phyloP scores from a whole-genome alignment of 208 protist genomes.

The Trypanosoma caninum region DNA sequence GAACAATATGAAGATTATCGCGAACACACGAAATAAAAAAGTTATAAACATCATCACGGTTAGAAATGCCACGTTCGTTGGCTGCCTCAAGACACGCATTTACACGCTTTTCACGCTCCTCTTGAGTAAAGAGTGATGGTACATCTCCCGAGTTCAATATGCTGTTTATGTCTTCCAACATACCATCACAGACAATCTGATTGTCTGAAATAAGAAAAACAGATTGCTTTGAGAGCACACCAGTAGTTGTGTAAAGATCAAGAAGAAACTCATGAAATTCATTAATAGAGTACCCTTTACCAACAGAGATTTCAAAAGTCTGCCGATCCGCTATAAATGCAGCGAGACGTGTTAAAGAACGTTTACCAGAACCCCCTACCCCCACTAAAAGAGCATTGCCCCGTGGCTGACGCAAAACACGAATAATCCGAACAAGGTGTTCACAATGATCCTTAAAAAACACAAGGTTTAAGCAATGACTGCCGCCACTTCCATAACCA shows the following conservation, averaged over 20 bases:
- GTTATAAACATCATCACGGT: conserved; percentile 91
- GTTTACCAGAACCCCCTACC: conserved; percentile 96
- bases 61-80: conserved; percentile 80
- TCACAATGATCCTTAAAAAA: conserved; percentile 95
- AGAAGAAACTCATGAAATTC: conserved; percentile 92
- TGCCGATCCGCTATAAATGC: conserved; percentile 87
- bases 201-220: conserved; percentile 96
- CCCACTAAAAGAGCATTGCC: conserved; percentile 97
- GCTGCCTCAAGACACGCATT: conserved; percentile 90
- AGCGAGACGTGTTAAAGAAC: conserved; percentile 94
- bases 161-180: conserved; percentile 98
- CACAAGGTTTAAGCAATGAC: conserved; percentile 69
- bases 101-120: conserved; percentile 96
- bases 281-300: conserved; percentile 91
- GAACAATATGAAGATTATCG: conserved; percentile 95
- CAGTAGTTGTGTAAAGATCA: conserved; percentile 89
- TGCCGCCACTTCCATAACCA: background rate
- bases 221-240: conserved; percentile 82
- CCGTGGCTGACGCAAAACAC: conserved; percentile 95
- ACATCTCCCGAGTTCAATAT: conserved; percentile 98
- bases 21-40: conserved; percentile 95
- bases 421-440: conserved; percentile 95
- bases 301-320: conserved; percentile 91
- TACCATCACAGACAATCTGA: conserved; percentile 94
- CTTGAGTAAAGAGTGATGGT: conserved; percentile 94